Conservation (phyloP, 164 flowering plant species). For the Vitis rotundifolia region DNA sequence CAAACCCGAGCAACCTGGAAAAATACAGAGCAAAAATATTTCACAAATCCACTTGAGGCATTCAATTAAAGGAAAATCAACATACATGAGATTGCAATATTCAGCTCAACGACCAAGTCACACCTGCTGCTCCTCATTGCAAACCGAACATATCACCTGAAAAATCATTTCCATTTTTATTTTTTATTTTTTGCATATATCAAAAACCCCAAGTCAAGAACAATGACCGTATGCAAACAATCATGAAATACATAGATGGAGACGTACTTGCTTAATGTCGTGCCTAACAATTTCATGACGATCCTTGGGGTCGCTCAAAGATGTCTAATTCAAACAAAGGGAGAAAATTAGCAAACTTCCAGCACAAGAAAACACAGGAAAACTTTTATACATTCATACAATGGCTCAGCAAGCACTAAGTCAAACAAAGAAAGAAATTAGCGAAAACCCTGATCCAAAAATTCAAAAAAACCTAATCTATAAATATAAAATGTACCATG, state of each 20-base stretch:
- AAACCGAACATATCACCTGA: constrained; percentile 73
- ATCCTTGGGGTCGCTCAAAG: constrained; percentile 37
- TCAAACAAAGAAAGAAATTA: background rate
- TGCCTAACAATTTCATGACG: constrained; percentile 52
- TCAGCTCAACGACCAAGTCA: background rate
- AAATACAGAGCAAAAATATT: background rate
- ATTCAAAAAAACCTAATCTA: background rate
- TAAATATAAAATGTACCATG: constrained; percentile 14
- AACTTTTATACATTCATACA: too few species aligned
- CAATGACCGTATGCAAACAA: too few species aligned
- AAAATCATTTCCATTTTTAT: constrained; percentile 2
- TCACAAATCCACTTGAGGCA: background rate
- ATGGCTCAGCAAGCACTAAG: too few species aligned
- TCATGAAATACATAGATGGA: background rate
- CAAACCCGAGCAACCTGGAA: constrained; percentile 56
- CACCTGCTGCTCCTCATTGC: constrained; percentile 82
- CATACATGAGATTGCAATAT: background rate
- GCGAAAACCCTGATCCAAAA: background rate
- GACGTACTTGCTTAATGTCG: constrained; percentile 47
- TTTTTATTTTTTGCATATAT: too few species aligned
- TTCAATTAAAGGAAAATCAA: background rate
- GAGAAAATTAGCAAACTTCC: background rate
- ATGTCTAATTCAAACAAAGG: constrained; percentile 23
- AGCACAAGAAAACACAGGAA: background rate
- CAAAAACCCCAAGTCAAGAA: too few species aligned